Conservation (phyloP, 192 early-diverging fungal species). For the Pilaira anomala region DNA sequence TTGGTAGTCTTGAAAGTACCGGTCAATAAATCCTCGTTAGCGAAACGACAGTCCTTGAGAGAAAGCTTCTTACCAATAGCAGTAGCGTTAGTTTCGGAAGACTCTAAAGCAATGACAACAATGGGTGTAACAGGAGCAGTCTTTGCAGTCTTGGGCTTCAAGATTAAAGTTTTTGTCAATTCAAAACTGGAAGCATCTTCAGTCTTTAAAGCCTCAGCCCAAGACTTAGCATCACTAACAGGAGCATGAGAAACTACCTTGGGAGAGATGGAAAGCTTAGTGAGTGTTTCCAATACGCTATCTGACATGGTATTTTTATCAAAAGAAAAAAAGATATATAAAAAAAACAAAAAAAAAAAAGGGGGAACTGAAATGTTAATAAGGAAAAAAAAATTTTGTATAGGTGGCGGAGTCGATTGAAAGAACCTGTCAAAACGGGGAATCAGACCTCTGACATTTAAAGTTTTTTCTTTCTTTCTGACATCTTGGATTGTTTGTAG, state of each 20-base stretch:
- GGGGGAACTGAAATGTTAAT: neutral
- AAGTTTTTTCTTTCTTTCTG: too few species aligned
- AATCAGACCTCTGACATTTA: too few species aligned
- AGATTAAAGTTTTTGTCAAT: slow-evolving; percentile 71
- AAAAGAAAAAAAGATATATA: too few species aligned
- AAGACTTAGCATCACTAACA: slow-evolving; percentile 56
- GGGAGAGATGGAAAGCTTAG: slow-evolving; percentile 30
- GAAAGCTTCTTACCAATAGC: slow-evolving; percentile 51
- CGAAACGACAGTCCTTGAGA: slow-evolving; percentile 73
- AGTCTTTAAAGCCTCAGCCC: slow-evolving; percentile 47
- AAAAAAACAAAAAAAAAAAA: too few species aligned
- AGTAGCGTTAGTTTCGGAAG: slow-evolving; percentile 49
- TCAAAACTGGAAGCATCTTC: slow-evolving; percentile 24
- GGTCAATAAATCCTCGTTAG: slow-evolving; percentile 62
- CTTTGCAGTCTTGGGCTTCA: slow-evolving; percentile 78
- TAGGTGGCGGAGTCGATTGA: slow-evolving; percentile 2
- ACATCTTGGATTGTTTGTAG: too few species aligned
- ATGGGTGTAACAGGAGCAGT: slow-evolving; percentile 57
- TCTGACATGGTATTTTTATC: neutral
- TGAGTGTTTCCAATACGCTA: slow-evolving; percentile 14
- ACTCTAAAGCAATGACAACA: slow-evolving; percentile 58
- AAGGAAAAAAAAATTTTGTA: neutral
- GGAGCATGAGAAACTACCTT: slow-evolving; percentile 49
- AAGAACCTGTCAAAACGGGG: neutral
- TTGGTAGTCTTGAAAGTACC: slow-evolving; percentile 49